A percentile compares a stretch with the other conserved stretches of the same genome.
Evolutionary conservation across 2,329 filamentous ascomycete genomes (phyloP).

Genomic region (Xylariales sp.): DNA sequence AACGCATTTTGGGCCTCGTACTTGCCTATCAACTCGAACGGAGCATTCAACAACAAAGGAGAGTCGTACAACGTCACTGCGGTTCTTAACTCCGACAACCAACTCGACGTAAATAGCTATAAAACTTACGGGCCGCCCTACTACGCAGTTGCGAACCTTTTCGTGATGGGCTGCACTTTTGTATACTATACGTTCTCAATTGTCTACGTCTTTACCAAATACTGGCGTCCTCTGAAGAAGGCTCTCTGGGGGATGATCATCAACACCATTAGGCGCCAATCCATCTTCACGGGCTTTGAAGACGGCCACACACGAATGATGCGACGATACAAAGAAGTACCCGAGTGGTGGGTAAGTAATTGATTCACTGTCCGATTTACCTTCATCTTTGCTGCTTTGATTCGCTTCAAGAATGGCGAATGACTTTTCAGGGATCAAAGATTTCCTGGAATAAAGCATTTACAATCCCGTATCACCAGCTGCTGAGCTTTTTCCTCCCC

Average conservation of each 20-base stretch:
- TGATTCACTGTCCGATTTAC: too few relatives aligned
- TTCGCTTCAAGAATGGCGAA: too few relatives aligned
- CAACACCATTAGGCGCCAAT: slow-evolving; percentile 6
- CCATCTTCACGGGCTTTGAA: slow-evolving; percentile 28
- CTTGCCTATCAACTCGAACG: slow-evolving; percentile 25
- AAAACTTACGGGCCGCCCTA: slow-evolving; percentile 22
- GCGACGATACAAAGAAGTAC: slow-evolving; percentile 36
- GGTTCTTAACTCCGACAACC: slow-evolving; percentile 19
- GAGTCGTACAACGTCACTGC: slow-evolving; percentile 18
- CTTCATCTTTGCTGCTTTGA: too few relatives aligned
- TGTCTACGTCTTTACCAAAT: slow-evolving; percentile 29
- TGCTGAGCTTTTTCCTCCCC: too few relatives aligned
- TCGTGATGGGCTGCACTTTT: slow-evolving; percentile 26
- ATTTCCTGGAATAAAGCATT: too few relatives aligned
- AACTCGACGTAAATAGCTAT: slow-evolving; percentile 30
- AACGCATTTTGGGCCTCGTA: slow-evolving; percentile 9
- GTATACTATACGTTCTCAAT: slow-evolving; percentile 19
- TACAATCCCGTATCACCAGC: too few relatives aligned
- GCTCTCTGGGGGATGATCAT: slow-evolving; percentile 22
- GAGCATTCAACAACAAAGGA: slow-evolving; percentile 2
- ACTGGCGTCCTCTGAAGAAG: slow-evolving; percentile 27
- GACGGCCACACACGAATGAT: slow-evolving; percentile 37
- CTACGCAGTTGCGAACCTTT: slow-evolving; percentile 21
- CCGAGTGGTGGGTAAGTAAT: slow-evolving; percentile 34
- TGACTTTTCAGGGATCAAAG: too few relatives aligned